Evolutionary conservation across 345 rosid species (phyloP), one percentile per base, ranked within the genome.

Genomic region (Hibiscus tridactylites): DNA sequence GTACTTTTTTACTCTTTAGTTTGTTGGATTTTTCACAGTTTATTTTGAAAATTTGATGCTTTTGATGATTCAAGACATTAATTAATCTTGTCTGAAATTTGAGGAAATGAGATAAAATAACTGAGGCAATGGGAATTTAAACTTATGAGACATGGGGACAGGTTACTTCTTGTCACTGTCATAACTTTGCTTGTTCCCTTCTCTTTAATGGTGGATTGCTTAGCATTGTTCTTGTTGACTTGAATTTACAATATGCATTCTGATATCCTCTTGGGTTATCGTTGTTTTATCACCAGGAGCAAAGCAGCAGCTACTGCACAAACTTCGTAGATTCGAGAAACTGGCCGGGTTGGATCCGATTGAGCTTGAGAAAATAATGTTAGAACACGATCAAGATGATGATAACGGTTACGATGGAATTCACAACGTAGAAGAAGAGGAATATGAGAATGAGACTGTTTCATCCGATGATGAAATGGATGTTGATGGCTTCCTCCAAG

Each of bases 301-400:
- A 75, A 88, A 90, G 82, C 86, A 86, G 64, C 85, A 90, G 68
- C 86, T 95, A 39, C 78, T 95, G 73, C 85, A 81, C 35, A 95
- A 89, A 82, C 97, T 91, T 56, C 76, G 87, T 31, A 85, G 91
- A 78, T 89, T 95, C 8, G 97, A 95, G 85, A 86, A 80, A 71
- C 82, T 95, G 0, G 92, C 92, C 1, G 92, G 82, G 77, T 75
- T 95, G 54, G 96, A 91, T 80, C 96, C 97, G 0, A 42, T 90
- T 66, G 97, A 88, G 60, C 96, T 94, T 3, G 99, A 95, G 88
- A 83, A 86, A 70, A 75, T 70, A 82, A 85, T 88, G 83, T 70
- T 78, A 0, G 92, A 85, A 59, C 78, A 82, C 37, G 93, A 83
- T 15, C 56, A 80, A 21, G 84, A 83, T 24, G 79, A 73, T 24